Conservation (phyloP, 2,329 filamentous ascomycete genomes). For the Periglandula ipomoeae region DNA sequence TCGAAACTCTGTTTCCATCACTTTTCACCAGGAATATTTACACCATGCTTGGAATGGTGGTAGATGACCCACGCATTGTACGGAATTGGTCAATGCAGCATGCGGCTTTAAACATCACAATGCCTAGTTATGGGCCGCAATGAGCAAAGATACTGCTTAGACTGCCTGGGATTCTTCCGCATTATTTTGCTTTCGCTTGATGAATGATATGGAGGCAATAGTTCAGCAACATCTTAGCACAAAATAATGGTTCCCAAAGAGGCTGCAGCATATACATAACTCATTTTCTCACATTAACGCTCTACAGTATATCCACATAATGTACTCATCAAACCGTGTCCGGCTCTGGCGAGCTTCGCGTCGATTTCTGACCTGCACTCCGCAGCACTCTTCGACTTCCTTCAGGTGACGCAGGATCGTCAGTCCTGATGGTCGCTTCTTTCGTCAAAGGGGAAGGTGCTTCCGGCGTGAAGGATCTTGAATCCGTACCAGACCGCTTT, state of each 20-base stretch:
- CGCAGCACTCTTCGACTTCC: conserved; percentile 14
- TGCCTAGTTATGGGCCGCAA: too few relatives aligned
- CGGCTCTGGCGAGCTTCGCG: not conserved
- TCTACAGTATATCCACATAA: not conserved
- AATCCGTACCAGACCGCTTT: conserved; percentile 36
- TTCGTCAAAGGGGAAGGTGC: conserved; percentile 42
- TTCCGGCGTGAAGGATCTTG: conserved; percentile 46
- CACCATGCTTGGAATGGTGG: too few relatives aligned
- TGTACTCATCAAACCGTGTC: conserved; percentile 1
- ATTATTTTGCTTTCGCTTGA: too few relatives aligned
- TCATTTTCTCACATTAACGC: not conserved
- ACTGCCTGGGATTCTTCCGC: too few relatives aligned
- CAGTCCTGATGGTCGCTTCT: conserved; percentile 28
- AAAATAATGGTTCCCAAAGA: not conserved
- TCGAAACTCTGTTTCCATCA: too few relatives aligned
- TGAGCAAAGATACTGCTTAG: too few relatives aligned
- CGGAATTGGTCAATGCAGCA: too few relatives aligned
- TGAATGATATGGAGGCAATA: too few relatives aligned
- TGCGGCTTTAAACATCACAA: too few relatives aligned
- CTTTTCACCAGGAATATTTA: too few relatives aligned
- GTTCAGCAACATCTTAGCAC: too few relatives aligned
- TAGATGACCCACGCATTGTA: too few relatives aligned
- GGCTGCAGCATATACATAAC: not conserved
- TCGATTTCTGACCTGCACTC: conserved; percentile 11
- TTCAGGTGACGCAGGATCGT: conserved; percentile 14